Percentiles rank a stretch among this genome's conserved stretches.
phyloP scores from a whole-genome alignment of 1,139 yeast genomes.

The Candida tunisiensis region DNA sequence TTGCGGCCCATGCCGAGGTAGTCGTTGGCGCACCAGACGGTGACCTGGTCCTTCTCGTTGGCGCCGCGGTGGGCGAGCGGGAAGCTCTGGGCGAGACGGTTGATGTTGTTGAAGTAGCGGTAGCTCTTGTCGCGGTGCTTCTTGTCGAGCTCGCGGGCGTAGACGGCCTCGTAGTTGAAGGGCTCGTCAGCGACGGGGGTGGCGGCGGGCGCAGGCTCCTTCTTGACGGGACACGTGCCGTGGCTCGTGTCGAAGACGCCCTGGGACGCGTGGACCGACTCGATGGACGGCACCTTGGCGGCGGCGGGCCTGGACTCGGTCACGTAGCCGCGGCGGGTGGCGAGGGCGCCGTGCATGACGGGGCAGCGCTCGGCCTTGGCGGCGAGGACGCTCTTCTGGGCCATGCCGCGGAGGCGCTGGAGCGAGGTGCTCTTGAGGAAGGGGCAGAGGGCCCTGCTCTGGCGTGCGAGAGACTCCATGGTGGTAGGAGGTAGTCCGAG shows the following conservation, averaged over 20 bases:
- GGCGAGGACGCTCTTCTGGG: conserved; percentile 22
- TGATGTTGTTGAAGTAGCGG: conserved; percentile 91
- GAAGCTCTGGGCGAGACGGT: conserved; percentile 84
- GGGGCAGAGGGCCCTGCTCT: conserved; percentile 72
- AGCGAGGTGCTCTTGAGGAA: conserved; percentile 55
- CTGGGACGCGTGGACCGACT: conserved; percentile 1
- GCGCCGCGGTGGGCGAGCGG: conserved; percentile 76
- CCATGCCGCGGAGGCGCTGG: conserved; percentile 28
- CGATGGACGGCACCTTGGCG: conserved; percentile 10
- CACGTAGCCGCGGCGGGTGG: conserved; percentile 7
- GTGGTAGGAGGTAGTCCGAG: not conserved
- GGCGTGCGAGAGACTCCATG: conserved; percentile 72
- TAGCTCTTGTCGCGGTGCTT: conserved; percentile 84
- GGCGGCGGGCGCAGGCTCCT: conserved; percentile 3
- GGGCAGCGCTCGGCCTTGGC: conserved; percentile 68
- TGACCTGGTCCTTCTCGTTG: conserved; percentile 61
- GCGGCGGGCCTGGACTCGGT: conserved; percentile 22
- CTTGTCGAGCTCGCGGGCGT: conserved; percentile 43
- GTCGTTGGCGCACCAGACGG: conserved; percentile 98
- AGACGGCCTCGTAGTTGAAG: conserved; percentile 52
- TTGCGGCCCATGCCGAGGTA: conserved; percentile 90
- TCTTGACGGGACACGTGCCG: conserved; percentile 6
- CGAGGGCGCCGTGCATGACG: conserved; percentile 69
- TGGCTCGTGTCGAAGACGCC: conserved; percentile 2
- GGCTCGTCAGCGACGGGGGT: conserved; percentile 9